These are phyloP conservation scores for Nannizziopsis arthrosporioides DNA, from an alignment of 2,329 filamentous ascomycete genomes.

Conservation along the genomic window DNA sequence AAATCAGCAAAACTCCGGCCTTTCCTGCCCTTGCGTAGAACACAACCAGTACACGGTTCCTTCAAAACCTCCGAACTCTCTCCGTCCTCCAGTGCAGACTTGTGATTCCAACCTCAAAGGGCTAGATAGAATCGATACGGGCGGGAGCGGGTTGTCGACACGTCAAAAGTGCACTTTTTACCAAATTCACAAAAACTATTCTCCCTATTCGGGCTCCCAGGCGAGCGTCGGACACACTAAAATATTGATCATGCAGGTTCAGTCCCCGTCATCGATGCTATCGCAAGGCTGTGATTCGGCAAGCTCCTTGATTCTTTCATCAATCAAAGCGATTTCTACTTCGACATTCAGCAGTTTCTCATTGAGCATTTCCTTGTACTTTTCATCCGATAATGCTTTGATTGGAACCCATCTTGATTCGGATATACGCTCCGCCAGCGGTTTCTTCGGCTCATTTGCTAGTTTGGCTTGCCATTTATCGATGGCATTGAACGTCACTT, in stretches of 20 bases:
- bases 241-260: background rate
- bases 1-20: too few species aligned
- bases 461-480: conserved; percentile 37
- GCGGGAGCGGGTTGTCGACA: too few species aligned
- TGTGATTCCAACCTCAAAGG: too few species aligned
- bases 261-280: background rate
- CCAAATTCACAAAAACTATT: too few species aligned
- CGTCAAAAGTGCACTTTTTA: too few species aligned
- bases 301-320: conserved; percentile 57
- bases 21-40: too few species aligned
- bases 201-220: too few species aligned
- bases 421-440: conserved; percentile 40
- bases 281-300: conserved; percentile 20
- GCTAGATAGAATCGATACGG: too few species aligned
- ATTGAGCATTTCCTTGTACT: conserved; percentile 58
- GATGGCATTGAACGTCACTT: conserved; percentile 43
- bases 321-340: conserved; percentile 64
- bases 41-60: too few species aligned
- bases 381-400: conserved; percentile 56
- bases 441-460: conserved; percentile 26
- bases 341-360: conserved; percentile 62
- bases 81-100: too few species aligned
- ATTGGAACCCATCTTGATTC: conserved; percentile 61
- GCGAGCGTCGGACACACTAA: too few species aligned
- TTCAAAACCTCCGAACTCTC: too few species aligned